Base-by-base conservation (phyloP, 1,284 basidiomycete species). In the Termitomyces sp. region DNA sequence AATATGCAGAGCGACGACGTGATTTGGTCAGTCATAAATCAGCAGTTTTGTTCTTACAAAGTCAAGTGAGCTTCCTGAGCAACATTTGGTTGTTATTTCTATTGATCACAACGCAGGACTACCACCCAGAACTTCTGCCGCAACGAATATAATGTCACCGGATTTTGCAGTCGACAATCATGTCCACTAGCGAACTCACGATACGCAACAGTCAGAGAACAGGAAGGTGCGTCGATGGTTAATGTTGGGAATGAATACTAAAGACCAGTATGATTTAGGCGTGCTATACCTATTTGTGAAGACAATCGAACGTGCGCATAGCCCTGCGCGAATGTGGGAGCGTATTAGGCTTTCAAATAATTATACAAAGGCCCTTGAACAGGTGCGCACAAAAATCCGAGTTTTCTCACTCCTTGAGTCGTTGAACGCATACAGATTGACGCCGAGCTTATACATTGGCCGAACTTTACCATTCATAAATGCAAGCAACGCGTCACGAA, bases 401-500 rank as follows among this genome's bases (percentile, higher is more conserved):
- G 24, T 39, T n/a, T 4, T 40, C 31, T 13, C 21, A 42, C 45
- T 48, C 26, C 6, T 43, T 5, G n/a, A 52, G 17, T 33, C 36
- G 48, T 54, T 34, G 8, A 42, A 39, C 12, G 39, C 19, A 34
- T 33, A 17, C 10, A 97, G 92, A 95, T 98, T 65, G 97, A 99
- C 78, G 84, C 83, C 59, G 93, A 98, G 68, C 81, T 99, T 61
- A 82, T 94, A 44, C 94, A 98, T 72, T 99, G 97, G 97, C 95
- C 95, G 9, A 96, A 94, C 65, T 99, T 97, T 70, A 87, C 88
- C 53, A 91, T 94, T 56, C 97, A 99, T 78, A 98, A 98, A 75
- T 98, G 96, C 80, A 99, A 99, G 78, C 97, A 99, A 74, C 84
- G 97, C 50, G 81, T 98, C 38, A 99, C 97, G 15, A 99, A 98